phyloP scores from a whole-genome alignment of 257 asterid species.

The Ballota nigra region DNA sequence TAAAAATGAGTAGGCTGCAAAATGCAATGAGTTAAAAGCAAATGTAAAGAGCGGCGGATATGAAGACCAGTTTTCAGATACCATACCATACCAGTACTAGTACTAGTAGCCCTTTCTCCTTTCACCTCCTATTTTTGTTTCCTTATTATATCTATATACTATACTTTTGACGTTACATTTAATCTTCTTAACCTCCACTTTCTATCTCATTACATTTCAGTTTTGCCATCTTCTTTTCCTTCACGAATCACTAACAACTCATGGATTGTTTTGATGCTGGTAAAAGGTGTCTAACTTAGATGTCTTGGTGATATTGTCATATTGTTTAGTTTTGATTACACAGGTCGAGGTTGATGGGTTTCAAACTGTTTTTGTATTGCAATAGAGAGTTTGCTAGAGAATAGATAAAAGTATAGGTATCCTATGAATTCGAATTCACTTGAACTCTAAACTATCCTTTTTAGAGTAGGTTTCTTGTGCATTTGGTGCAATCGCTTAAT shows the following conservation, averaged over 20 bases:
- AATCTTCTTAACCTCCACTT: not conserved
- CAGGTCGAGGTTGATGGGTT: too few relatives aligned
- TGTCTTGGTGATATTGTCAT: not conserved
- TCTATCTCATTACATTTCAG: not conserved
- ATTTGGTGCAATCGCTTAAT: too few relatives aligned
- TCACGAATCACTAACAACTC: not conserved
- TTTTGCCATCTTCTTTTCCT: not conserved
- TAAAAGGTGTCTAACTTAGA: not conserved
- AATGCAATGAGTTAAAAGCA: constrained; percentile 46
- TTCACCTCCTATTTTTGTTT: not conserved
- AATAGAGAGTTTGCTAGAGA: too few relatives aligned
- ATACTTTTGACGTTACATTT: not conserved
- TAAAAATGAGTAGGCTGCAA: constrained; percentile 29
- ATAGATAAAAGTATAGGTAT: too few relatives aligned
- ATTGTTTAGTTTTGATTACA: not conserved
- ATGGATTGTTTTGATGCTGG: not conserved
- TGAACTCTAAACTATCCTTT: too few relatives aligned
- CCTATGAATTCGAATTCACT: too few relatives aligned
- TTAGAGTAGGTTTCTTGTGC: too few relatives aligned
- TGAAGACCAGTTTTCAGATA: constrained; percentile 16
- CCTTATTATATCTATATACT: not conserved
- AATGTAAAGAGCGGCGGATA: constrained; percentile 63
- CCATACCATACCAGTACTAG: not conserved
- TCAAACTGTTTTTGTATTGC: too few relatives aligned
- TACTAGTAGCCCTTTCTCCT: not conserved